Evolutionary conservation across 164 flowering plant genomes (phyloP).

Genomic region (Sextonia rubra): DNA sequence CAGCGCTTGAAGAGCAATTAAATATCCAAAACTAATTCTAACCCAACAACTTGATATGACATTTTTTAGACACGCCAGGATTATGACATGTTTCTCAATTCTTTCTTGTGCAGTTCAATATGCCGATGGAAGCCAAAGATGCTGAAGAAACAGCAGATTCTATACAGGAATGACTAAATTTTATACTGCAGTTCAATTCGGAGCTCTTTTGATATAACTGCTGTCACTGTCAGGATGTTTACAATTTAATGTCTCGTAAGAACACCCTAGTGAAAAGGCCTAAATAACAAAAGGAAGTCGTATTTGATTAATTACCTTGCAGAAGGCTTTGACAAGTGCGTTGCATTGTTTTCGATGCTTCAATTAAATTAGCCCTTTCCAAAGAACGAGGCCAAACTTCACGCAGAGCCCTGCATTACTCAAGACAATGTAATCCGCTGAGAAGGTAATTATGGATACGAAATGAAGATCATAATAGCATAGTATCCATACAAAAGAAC

Average conservation of each 20-base stretch:
- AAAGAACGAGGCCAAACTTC: slow-evolving; percentile 87
- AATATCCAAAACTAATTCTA: not conserved
- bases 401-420: slow-evolving; percentile 66
- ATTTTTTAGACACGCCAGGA: not conserved
- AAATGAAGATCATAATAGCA: not conserved
- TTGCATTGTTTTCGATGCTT: slow-evolving; percentile 95
- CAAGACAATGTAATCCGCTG: too few relatives aligned
- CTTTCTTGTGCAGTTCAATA: not conserved
- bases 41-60: not conserved
- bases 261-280: not conserved
- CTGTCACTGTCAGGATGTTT: not conserved
- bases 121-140: not conserved
- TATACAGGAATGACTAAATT: not conserved
- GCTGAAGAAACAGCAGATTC: not conserved
- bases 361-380: slow-evolving; percentile 67
- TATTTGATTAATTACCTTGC: slow-evolving; percentile 40
- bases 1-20: not conserved
- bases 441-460: too few relatives aligned
- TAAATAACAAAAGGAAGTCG: not conserved
- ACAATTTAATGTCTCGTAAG: not conserved
- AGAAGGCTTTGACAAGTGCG: slow-evolving; percentile 75
- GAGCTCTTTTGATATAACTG: not conserved
- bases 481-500: not conserved
- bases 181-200: not conserved
- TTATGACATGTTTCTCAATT: not conserved